phyloP scores from a whole-genome alignment of 2,329 filamentous ascomycete genomes.

The Thelonectria discophora region DNA sequence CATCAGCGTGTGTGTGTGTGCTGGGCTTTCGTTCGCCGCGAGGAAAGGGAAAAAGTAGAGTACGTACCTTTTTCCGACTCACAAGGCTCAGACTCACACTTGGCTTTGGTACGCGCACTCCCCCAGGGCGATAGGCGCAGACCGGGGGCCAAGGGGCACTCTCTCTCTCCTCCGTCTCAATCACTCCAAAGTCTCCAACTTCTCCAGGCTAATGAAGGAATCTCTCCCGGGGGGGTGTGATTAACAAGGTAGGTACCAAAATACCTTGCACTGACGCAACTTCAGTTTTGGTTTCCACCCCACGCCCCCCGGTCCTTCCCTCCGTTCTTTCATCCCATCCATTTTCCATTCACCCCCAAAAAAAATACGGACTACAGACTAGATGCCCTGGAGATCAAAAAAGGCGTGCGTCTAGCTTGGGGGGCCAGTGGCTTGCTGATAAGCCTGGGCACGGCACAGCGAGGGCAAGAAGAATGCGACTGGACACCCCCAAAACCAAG shows the following conservation, averaged over 20 bases:
- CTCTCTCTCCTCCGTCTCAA: too few relatives aligned
- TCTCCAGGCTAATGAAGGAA: constrained; percentile 9
- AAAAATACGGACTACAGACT: constrained; percentile 8
- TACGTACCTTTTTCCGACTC: too few relatives aligned
- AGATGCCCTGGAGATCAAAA: neutral
- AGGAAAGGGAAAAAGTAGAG: too few relatives aligned
- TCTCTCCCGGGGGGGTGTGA: constrained; percentile 28
- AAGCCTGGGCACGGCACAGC: constrained; percentile 31
- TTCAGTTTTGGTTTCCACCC: constrained; percentile 7
- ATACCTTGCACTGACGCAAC: too few relatives aligned
- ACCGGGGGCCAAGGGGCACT: constrained; percentile 14
- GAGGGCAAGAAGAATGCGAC: constrained; percentile 26
- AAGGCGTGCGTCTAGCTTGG: constrained; percentile 26
- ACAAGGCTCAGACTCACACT: too few relatives aligned
- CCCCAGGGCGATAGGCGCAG: constrained; percentile 32
- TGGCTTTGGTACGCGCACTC: neutral
- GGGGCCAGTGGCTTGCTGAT: constrained; percentile 31
- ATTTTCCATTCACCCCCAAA: neutral
- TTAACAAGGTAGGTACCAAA: neutral
- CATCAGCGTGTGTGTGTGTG: constrained; percentile 11
- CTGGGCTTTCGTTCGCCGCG: too few relatives aligned
- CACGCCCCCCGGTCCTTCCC: neutral
- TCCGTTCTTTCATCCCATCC: neutral
- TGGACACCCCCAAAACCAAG: neutral
- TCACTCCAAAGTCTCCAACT: neutral